These are phyloP conservation scores for Nigrospora sphaerica DNA, from an alignment of 2,329 filamentous ascomycete genomes.

Conservation along the genomic window DNA sequence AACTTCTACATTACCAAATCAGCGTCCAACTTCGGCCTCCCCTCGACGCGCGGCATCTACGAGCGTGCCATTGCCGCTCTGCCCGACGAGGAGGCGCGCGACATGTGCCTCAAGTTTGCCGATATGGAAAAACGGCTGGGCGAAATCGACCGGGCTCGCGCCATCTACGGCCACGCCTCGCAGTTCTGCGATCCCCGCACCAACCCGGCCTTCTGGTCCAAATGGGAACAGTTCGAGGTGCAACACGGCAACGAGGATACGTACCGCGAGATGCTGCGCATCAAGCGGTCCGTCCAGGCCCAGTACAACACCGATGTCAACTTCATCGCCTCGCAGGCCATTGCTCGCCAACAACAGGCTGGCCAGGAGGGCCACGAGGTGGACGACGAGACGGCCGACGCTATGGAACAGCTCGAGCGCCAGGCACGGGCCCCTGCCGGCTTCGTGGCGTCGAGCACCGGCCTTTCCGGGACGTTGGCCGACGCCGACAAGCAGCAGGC, in stretches of 20 bases:
- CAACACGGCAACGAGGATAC: constrained; percentile 98
- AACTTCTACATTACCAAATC: constrained; percentile 99
- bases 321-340: constrained; percentile 92
- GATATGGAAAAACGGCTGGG: constrained; percentile 90
- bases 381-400: constrained; percentile 56
- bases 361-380: constrained; percentile 32
- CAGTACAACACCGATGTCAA: constrained; percentile 99
- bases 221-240: constrained; percentile 96
- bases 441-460: constrained; percentile 82
- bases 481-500: constrained; percentile 27
- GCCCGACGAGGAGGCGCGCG: constrained; percentile 85
- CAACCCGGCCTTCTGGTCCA: constrained; percentile 84
- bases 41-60: constrained; percentile 91
- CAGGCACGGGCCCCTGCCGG: constrained; percentile 83
- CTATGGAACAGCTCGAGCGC: constrained; percentile 83
- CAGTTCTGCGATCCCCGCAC: constrained; percentile 96
- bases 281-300: constrained; percentile 94
- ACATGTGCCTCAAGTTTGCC: constrained; percentile 98
- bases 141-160: constrained; percentile 88
- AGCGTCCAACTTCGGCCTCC: constrained; percentile 93
- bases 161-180: constrained; percentile 92
- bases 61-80: constrained; percentile 91
- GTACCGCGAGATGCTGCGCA: constrained; percentile 97
- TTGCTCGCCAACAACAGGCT: constrained; percentile 68
- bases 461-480: constrained; percentile 54